A percentile compares a stretch with the other conserved stretches of the same genome.
phyloP scores from a whole-genome alignment of 345 rosid species.

The Populus tremula region DNA sequence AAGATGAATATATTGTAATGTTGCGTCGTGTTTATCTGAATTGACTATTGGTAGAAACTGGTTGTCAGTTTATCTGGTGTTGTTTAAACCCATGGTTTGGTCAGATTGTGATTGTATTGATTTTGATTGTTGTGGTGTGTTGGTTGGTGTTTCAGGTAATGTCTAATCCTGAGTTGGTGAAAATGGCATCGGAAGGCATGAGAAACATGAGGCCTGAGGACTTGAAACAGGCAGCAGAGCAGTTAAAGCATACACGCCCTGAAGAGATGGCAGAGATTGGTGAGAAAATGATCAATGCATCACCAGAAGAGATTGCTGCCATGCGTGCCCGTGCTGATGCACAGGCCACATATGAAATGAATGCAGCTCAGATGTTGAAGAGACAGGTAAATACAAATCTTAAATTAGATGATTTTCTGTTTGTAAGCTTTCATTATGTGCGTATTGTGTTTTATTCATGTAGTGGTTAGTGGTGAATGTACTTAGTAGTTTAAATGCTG shows the following conservation, averaged over 20 bases:
- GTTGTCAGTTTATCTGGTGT: background rate
- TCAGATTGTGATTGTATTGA: background rate
- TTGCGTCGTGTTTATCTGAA: background rate
- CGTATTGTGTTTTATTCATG: background rate
- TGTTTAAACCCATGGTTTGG: background rate
- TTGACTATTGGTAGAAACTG: background rate
- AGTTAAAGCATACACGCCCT: conserved; percentile 71
- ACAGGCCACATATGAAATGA: conserved; percentile 60
- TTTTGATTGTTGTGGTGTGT: background rate
- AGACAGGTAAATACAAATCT: conserved; percentile 46
- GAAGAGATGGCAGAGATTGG: conserved; percentile 90
- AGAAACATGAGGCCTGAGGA: conserved; percentile 89
- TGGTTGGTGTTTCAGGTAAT: conserved; percentile 56
- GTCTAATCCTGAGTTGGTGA: conserved; percentile 95
- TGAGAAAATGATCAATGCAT: conserved; percentile 80
- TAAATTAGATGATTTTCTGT: background rate
- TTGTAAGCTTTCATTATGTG: background rate
- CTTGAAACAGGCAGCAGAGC: conserved; percentile 82
- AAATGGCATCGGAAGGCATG: conserved; percentile 93
- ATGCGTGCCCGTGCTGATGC: conserved; percentile 79
- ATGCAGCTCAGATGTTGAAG: conserved; percentile 83
- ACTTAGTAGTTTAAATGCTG: background rate
- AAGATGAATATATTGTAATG: background rate
- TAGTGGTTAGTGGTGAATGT: background rate
- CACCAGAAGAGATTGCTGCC: conserved; percentile 79